phyloP scores from a whole-genome alignment of 164 flowering plant species.

The Litsea cubeba region DNA sequence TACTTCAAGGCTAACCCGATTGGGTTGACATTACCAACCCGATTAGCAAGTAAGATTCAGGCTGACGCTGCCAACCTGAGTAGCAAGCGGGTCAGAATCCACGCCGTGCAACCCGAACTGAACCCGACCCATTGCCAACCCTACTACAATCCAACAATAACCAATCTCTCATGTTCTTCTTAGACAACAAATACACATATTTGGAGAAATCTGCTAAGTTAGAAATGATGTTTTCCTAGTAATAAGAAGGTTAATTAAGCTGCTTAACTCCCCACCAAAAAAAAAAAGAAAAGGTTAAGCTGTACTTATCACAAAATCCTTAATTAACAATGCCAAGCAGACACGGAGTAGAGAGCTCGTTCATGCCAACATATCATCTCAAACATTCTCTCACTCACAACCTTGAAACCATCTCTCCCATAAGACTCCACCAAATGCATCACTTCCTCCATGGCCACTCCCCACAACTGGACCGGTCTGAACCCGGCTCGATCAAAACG shows the following conservation, averaged over 20 bases:
- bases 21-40: no score
- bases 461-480: conserved; percentile 29
- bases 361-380: conserved; percentile 47
- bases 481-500: conserved; percentile 31
- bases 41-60: no score
- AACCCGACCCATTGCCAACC: no score
- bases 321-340: conserved; percentile 33
- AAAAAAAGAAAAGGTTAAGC: not conserved
- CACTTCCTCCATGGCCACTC: conserved; percentile 14
- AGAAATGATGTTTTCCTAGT: no score
- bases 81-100: no score
- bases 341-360: conserved; percentile 34
- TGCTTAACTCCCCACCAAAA: not conserved
- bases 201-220: not conserved
- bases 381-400: conserved; percentile 17
- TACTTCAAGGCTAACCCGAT: no score
- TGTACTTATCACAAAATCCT: not conserved
- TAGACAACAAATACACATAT: not conserved
- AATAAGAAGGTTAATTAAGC: not conserved
- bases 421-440: conserved; percentile 13
- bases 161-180: not conserved
- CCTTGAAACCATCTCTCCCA: conserved; percentile 27
- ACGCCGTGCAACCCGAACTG: no score
- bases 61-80: no score
- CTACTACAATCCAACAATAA: not conserved